Base-by-base conservation (phyloP, 306 rosid genomes). In the Vigna angularis region DNA sequence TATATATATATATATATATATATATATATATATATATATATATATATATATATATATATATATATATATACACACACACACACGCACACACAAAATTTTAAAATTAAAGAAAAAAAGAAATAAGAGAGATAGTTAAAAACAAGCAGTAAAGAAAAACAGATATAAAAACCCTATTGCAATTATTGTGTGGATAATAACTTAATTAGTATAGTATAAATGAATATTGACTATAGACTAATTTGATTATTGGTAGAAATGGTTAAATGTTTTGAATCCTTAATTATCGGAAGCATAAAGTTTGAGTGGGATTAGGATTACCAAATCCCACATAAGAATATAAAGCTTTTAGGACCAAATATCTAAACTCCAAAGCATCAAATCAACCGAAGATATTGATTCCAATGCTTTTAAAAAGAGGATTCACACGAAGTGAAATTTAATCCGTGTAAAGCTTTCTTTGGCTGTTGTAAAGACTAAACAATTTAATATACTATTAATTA, bases 351-450 rank as follows among this genome's bases (percentile, higher is more conserved):
- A 58, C 17, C 15, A 36, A n/a, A 62, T 20, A 7, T 53, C 28
- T 3, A 53, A 52, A n/a, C 5, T 36, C 49, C 2, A 70, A 78
- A 68, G 4, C 68, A 67, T 67, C 68, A 26, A 77, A 67, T 55
- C 66, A 77, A 30, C 40, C 49, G 18, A 55, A 67, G 68, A 67
- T 42, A 67, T 67, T 42, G 15, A 42, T 3, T 26, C 14, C 15
- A 24, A 28, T 16, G 56, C 48, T 66, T 77, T 40, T 22, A 40
- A 6, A 65, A 51, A 22, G 18, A 38, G 30, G 55, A 76, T 38
- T 44, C 68, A n/a, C n/a, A 4, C 9, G 11, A 9, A 15, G 32
- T 18, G 5, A 26, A 50, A 68, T 47, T 34, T 42, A 16, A 32
- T 12, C 38, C 24, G 9, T 48, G 47, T 36, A 62, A 62, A 62